These are phyloP conservation scores for Plantago major DNA, from an alignment of 257 asterid genomes.

Conservation along the genomic window DNA sequence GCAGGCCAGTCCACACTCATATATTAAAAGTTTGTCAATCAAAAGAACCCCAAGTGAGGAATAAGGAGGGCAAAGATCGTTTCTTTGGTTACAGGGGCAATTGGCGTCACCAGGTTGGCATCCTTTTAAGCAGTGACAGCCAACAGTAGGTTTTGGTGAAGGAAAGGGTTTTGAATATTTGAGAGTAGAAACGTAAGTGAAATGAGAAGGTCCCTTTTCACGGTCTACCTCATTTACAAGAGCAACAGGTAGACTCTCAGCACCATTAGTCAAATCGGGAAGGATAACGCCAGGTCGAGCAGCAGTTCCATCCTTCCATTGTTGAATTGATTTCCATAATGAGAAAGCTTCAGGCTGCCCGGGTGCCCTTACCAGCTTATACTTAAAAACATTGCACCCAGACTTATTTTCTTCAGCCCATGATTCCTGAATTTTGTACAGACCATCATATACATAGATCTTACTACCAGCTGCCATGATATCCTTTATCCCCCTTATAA, in stretches of 20 bases:
- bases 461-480: slow-evolving; percentile 33
- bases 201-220: slow-evolving; percentile 86
- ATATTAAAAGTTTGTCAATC: slow-evolving; percentile 45
- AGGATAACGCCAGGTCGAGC: slow-evolving; percentile 61
- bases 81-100: slow-evolving; percentile 64
- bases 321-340: slow-evolving; percentile 81
- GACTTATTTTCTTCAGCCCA: slow-evolving; percentile 75
- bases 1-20: slow-evolving; percentile 75
- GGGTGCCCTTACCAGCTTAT: slow-evolving; percentile 69
- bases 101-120: slow-evolving; percentile 69
- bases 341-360: slow-evolving; percentile 83
- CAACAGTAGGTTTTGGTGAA: slow-evolving; percentile 33
- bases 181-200: slow-evolving; percentile 59
- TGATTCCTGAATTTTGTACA: slow-evolving; percentile 70
- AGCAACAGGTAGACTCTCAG: slow-evolving; percentile 68
- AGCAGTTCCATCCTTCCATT: slow-evolving; percentile 74
- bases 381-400: slow-evolving; percentile 74
- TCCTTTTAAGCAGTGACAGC: slow-evolving; percentile 77
- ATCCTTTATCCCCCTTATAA: slow-evolving; percentile 47
- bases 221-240: slow-evolving; percentile 85
- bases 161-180: slow-evolving; percentile 50
- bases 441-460: slow-evolving; percentile 85
- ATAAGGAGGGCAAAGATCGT: slow-evolving; percentile 61
- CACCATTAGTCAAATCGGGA: slow-evolving; percentile 79
- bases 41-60: slow-evolving; percentile 61